Evolutionary conservation across 2,329 filamentous ascomycete genomes (phyloP).

Genomic region (Epichloe uncinata): DNA sequence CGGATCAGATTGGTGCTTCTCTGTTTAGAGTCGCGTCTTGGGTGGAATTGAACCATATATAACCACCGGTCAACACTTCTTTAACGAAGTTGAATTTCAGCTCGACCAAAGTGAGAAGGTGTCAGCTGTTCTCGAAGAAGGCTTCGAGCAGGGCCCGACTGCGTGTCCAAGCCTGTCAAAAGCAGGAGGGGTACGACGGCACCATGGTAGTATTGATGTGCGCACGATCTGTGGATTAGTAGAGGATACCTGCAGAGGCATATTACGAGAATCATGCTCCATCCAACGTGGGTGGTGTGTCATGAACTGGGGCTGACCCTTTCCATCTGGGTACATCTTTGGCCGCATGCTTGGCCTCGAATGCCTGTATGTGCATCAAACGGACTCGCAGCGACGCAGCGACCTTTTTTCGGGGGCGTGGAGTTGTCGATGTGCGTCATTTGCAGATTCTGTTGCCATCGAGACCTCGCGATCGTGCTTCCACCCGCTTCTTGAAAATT

Average conservation of each 20-base stretch:
- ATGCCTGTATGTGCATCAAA: constrained; percentile 1
- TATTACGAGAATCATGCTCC: not conserved
- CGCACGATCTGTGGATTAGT: not conserved
- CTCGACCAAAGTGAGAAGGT: not conserved
- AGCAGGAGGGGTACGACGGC: not conserved
- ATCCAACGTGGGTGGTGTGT: not conserved
- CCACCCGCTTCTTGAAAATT: not conserved
- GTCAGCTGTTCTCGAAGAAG: not conserved
- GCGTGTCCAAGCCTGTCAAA: too few relatives aligned
- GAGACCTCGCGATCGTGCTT: not conserved
- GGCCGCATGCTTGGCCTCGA: constrained; percentile 2
- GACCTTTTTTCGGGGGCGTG: not conserved
- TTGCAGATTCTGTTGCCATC: not conserved
- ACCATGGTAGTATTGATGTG: not conserved
- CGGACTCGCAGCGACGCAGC: not conserved
- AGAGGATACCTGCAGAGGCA: not conserved
- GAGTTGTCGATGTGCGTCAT: not conserved
- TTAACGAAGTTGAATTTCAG: not conserved
- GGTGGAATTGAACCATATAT: not conserved
- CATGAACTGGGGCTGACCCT: not conserved
- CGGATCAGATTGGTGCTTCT: not conserved
- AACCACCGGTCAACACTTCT: not conserved
- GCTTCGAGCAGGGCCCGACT: not conserved
- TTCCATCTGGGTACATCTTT: constrained; percentile 2
- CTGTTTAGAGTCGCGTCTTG: not conserved